Base-by-base conservation (phyloP, 1,139 yeast species). In the Saccharomycopsis hybrid region DNA sequence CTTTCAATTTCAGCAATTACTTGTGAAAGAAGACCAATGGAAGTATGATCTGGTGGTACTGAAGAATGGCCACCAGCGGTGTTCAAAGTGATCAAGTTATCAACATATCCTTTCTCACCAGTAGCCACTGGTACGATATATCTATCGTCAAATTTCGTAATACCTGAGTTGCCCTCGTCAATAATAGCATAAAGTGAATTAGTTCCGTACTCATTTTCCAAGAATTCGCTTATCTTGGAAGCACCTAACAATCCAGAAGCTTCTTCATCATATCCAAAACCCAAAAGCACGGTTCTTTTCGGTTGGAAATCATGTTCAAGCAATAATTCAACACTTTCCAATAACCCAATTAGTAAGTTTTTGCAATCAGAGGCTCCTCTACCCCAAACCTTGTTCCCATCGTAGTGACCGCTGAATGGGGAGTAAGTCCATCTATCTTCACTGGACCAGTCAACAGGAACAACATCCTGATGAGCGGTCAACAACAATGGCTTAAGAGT, bases 381-480 rank as follows among this genome's bases (percentile, higher is more conserved):
- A 30, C 89, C 90, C 71, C 77, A 79, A 3, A 83, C 63, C 48
- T 63, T 57, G 5, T 63, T 62, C 36, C 85, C 85, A 58, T 85
- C 95, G 59, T 69, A 85, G 59, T 74, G 72, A 2, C 85, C 95
- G 5, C 73, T 72, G 55, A 78, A 85, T 29, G 95, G 95, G 8
- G 82, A 82, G 58, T 78, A 73, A 2, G 69, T 72, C 95, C 95
- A 86, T 46, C 73, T 69, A 38, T 63, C 70, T 42, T 74, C 62
- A 11, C 87, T 76, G 27, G 71, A 80, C 31, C 66, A 63, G 59
- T 80, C 81, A n/a, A 85, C 85, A 0, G 95, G 95, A 11, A 87
- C 95, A 3, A 83, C 86, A 61, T 86, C 95, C 62, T 81, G 87
- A 64, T 87, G 96, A 2, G 92, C 89, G 65, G 82, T 75, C 42